Evolutionary conservation across 345 rosid species (phyloP).

Genomic region (Rhodamnia rubescens): DNA sequence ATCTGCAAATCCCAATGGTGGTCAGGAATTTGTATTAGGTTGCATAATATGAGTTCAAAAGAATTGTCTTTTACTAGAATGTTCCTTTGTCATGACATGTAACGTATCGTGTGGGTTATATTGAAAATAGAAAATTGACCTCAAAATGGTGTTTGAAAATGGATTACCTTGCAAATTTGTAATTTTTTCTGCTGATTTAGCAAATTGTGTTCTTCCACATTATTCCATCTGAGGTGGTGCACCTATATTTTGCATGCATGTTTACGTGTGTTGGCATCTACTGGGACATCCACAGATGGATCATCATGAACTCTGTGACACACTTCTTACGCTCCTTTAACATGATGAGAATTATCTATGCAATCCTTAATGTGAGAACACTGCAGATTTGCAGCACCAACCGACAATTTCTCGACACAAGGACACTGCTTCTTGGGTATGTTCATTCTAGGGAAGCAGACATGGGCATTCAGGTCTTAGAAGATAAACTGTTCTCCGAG

Average conservation of each 20-base stretch:
- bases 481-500: conserved; percentile 10
- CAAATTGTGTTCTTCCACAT: not conserved
- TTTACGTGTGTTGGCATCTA: not conserved
- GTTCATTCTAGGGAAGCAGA: conserved; percentile 31
- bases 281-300: not conserved
- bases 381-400: conserved; percentile 38
- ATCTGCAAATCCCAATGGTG: not conserved
- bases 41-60: not conserved
- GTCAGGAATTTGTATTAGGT: not conserved
- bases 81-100: not conserved
- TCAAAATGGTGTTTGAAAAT: not conserved
- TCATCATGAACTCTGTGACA: not conserved
- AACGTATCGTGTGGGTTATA: not conserved
- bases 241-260: not conserved
- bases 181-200: not conserved
- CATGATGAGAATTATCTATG: not conserved
- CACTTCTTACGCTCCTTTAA: not conserved
- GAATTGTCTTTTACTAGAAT: not conserved
- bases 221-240: not conserved
- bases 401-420: conserved; percentile 4
- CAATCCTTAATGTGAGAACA: not conserved
- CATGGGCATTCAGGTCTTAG: conserved; percentile 35
- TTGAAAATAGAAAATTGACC: not conserved
- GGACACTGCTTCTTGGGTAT: conserved; percentile 39
- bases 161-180: not conserved